phyloP scores from a whole-genome alignment of 2,329 filamentous ascomycete genomes.

The Microdochium nivale region DNA sequence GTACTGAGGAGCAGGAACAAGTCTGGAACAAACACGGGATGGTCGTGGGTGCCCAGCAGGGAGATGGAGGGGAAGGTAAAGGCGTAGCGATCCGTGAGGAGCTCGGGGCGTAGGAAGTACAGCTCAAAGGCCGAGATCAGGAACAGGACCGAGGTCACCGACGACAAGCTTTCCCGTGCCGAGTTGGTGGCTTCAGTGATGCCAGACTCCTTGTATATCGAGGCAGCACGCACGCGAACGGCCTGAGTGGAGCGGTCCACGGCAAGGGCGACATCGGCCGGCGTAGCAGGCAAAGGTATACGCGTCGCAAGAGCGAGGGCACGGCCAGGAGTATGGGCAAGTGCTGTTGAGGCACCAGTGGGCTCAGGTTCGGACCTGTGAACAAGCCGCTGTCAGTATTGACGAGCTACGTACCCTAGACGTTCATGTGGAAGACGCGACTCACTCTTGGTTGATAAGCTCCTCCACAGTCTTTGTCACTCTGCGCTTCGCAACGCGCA shows the following conservation, averaged over 20 bases:
- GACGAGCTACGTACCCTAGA: conserved; percentile 41
- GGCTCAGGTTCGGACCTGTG: conserved; percentile 21
- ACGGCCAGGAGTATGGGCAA: conserved; percentile 41
- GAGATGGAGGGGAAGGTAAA: conserved; percentile 61
- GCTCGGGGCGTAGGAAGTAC: conserved; percentile 57
- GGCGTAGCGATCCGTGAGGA: conserved; percentile 64
- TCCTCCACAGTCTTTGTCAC: conserved; percentile 44
- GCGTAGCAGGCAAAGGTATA: conserved; percentile 71
- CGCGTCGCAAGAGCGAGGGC: conserved; percentile 46
- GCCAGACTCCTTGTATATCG: conserved; percentile 56
- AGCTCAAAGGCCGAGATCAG: conserved; percentile 62
- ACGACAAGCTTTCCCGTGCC: conserved; percentile 63
- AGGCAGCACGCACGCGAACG: conserved; percentile 56
- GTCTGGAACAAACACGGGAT: conserved; percentile 65
- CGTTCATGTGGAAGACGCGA: conserved; percentile 50
- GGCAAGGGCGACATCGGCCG: conserved; percentile 65
- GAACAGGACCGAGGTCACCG: conserved; percentile 63
- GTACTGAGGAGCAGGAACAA: conserved; percentile 68
- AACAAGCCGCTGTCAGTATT: conserved; percentile 52
- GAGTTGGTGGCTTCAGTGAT: conserved; percentile 57
- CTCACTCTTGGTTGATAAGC: conserved; percentile 60
- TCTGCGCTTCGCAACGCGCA: conserved; percentile 18
- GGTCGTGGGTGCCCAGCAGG: conserved; percentile 45
- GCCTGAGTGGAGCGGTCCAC: conserved; percentile 64
- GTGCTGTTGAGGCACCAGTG: conserved; percentile 31